Evolutionary conservation across 2,329 filamentous ascomycete genomes (phyloP), one percentile per base, ranked within the genome.

Genomic region (Plectosphaerella cucumerina): DNA sequence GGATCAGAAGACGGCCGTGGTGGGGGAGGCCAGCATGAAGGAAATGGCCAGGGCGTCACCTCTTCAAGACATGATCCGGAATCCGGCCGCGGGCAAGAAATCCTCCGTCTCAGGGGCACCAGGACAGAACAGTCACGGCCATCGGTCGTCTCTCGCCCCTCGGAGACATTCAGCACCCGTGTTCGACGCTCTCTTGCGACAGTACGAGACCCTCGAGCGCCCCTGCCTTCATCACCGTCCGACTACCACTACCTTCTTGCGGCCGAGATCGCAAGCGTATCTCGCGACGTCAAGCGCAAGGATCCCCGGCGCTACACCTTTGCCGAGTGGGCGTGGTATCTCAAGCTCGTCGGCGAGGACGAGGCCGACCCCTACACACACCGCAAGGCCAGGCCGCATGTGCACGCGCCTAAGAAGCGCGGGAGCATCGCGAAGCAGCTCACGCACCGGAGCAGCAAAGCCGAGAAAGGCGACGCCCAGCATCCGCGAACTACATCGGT

Each of bases 261-360:
- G 2, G 77, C 83, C 33, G 85, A 88, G 56, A 94, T 96, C 50
- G 75, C 81, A 14, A 75, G 73, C 22, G 81, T 89, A 1, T 82
- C 83, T 2, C 72, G 80, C 45, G 82, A 94, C 61, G 71, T 88
- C 33, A 78, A 80, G 17, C 66, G 73, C 43, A 67, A 75, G 5
- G 76, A 80, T 2, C 74, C 78, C 0, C 84, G 84, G 50, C 78
- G 77, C 49, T 97, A 96, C 64, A 76, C 74, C 0, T 97, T 91
- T 56, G 84, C 91, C 58, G 87, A 96, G 63, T 96, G 91, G 92
- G 87, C 87, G 0, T 89, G 89, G 72, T 94, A 90, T 59, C 85
- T 92, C 8, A 80, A 82, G 20, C 75, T 96, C 31, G 88, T 96
- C n/a, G 82, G 82, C 44, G 81, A 85, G 60, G 80, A 85, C 62